phyloP scores from a whole-genome alignment of 1,284 basidiomycete species.

The Coriolopsis trogii region DNA sequence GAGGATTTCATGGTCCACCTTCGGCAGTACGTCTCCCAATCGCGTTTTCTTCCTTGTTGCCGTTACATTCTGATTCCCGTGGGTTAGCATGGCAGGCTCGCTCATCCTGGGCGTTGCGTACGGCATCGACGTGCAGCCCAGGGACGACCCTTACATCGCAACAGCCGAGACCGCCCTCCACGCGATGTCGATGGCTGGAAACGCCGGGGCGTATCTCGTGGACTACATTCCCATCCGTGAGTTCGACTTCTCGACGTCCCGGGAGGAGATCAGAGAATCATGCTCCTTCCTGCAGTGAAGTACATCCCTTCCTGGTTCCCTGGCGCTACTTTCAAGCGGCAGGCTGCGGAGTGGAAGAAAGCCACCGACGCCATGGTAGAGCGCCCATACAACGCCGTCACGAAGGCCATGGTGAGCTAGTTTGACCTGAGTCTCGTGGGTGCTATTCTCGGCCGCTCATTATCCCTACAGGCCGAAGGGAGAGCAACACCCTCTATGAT shows the following conservation, averaged over 20 bases:
- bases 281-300: constrained; percentile 31
- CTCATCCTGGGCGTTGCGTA: constrained; percentile 33
- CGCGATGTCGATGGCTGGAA: constrained; percentile 29
- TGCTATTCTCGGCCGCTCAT: not conserved
- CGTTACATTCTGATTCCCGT: constrained; percentile 10
- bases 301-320: constrained; percentile 50
- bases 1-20: constrained; percentile 31
- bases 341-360: constrained; percentile 44
- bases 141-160: constrained; percentile 32
- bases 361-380: constrained; percentile 33
- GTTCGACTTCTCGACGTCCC: constrained; percentile 6
- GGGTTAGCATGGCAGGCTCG: constrained; percentile 32
- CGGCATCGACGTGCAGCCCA: constrained; percentile 33
- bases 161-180: constrained; percentile 32
- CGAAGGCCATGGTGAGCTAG: constrained; percentile 29
- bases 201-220: constrained; percentile 30
- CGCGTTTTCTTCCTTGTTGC: not conserved
- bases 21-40: constrained; percentile 26
- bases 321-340: constrained; percentile 49
- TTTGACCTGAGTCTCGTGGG: not conserved
- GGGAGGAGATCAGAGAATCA: not conserved
- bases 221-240: constrained; percentile 32
- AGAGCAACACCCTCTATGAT: constrained; percentile 26
- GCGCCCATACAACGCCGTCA: constrained; percentile 38
- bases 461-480: constrained; percentile 21